phyloP scores from a whole-genome alignment of 2,329 filamentous ascomycete genomes.

The Colletotrichum horii region DNA sequence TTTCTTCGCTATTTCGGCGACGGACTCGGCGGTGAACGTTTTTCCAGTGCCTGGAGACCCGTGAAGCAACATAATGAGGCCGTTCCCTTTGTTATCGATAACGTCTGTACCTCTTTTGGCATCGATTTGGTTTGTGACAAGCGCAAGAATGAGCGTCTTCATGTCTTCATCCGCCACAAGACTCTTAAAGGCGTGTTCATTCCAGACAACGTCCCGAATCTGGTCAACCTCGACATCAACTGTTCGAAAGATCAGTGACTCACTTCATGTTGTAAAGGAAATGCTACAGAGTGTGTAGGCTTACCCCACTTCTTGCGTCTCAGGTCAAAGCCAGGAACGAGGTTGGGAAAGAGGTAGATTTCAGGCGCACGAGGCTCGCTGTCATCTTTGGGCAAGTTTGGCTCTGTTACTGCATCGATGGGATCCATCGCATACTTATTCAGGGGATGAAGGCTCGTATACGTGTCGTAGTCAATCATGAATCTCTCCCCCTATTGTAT shows the following conservation, averaged over 20 bases:
- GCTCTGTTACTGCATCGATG: not conserved
- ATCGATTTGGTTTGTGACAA: slow-evolving; percentile 26
- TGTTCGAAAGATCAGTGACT: not conserved
- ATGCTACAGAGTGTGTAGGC: no score
- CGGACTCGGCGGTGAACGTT: slow-evolving; percentile 38
- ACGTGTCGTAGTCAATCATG: not conserved
- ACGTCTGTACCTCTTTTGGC: slow-evolving; percentile 32
- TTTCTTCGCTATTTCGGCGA: not conserved
- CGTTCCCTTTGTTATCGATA: slow-evolving; percentile 38
- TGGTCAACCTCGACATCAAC: not conserved
- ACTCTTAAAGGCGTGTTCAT: slow-evolving; percentile 20
- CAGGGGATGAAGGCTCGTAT: not conserved
- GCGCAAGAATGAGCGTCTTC: slow-evolving; percentile 34
- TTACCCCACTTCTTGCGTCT: not conserved
- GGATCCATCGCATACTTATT: not conserved
- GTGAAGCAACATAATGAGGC: slow-evolving; percentile 38
- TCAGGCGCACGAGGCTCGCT: not conserved
- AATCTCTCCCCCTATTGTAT: not conserved
- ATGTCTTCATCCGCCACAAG: slow-evolving; percentile 21
- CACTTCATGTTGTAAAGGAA: no score
- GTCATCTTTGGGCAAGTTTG: not conserved
- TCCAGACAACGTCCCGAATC: not conserved
- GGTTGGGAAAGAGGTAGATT: not conserved
- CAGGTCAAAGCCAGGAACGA: not conserved
- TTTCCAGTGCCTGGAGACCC: slow-evolving; percentile 40